Conservation (phyloP, 495 filamentous ascomycete genomes). For the Penicillium waksmanii region DNA sequence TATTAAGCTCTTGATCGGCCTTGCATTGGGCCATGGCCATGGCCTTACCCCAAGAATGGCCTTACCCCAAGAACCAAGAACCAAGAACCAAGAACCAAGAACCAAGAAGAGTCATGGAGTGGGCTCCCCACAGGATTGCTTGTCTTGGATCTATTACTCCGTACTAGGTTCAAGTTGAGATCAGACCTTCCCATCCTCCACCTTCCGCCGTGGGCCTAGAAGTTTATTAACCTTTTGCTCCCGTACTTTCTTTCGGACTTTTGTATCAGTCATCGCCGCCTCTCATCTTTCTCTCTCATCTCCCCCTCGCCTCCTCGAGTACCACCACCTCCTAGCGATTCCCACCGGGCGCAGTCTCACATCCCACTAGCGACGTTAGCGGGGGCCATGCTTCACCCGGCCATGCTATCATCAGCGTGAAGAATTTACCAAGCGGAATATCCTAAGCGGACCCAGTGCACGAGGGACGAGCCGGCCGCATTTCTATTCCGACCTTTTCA, state of each 20-base stretch:
- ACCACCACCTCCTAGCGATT: neutral
- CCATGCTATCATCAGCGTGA: conserved; percentile 15
- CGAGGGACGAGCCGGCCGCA: neutral
- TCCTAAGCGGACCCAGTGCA: neutral
- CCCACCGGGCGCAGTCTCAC: conserved; percentile 16
- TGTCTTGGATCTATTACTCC: neutral
- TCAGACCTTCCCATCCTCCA: neutral
- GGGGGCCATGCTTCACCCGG: conserved; percentile 17
- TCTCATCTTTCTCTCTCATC: neutral
- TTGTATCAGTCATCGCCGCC: neutral
- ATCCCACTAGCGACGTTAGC: conserved; percentile 21
- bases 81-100: neutral
- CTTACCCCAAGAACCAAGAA: neutral
- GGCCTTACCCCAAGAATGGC: too few relatives aligned
- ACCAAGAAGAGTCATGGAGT: too few relatives aligned
- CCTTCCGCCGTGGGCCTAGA: neutral
- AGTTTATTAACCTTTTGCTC: neutral
- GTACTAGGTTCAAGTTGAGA: neutral
- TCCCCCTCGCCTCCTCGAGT: neutral
- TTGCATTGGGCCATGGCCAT: too few relatives aligned
- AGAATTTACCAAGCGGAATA: conserved; percentile 12
- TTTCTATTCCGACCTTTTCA: conserved; percentile 25
- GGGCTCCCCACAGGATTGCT: neutral
- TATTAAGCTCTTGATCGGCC: too few relatives aligned
- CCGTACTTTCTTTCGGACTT: conserved; percentile 5